Evolutionary conservation across 805 yeast genomes (phyloP), one percentile per base, ranked within the genome.

Genomic region (Metschnikowia drakensbergensis): DNA sequence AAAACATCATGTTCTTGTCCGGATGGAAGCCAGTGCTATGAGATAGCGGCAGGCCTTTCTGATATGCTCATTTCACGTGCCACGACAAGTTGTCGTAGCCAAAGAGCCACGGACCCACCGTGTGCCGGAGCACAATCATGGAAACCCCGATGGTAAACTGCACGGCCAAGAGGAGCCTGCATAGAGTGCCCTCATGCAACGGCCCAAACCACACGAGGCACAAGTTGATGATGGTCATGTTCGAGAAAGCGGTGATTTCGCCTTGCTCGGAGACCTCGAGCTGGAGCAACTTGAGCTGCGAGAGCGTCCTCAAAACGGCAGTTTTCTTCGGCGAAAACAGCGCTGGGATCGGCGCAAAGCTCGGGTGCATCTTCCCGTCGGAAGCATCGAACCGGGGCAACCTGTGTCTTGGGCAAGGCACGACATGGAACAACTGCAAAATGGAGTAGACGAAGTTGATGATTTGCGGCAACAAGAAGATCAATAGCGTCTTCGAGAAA

Each of bases 331-430:
- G 61, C 23, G 38, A 42, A 5, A 32, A 4, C 31, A 25, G 37
- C 4, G 71, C 54, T 6, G 53, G 58, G 40, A 72, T 47, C 28
- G 64, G 68, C 3, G 70, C 77, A 49, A 54, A 71, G 50, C 76
- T 71, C 22, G 96, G 90, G 61, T 88, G 81, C 76, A 94, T 72
- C 40, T 84, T 68, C 1, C 92, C 90, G 51, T 87, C 84, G 11
- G 74, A 66, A 9, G 69, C 71, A 58, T 88, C 82, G 61, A 87
- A 86, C 53, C 73, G 77, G 1, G 99, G 99, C 63, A 94, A 62
- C 60, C 99, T 77, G 66, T 94, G 99, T 57, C 99, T 79, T 25
- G 99, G 99, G 61, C 98, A 94, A 3, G 94, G 96, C 17, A 94
- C 84, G 1, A 94, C 56, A 34, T 84, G 81, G 67, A 92, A 86